Base-by-base conservation (phyloP, 352 stramenopile genomes). In the Nothophytophthora sp. region DNA sequence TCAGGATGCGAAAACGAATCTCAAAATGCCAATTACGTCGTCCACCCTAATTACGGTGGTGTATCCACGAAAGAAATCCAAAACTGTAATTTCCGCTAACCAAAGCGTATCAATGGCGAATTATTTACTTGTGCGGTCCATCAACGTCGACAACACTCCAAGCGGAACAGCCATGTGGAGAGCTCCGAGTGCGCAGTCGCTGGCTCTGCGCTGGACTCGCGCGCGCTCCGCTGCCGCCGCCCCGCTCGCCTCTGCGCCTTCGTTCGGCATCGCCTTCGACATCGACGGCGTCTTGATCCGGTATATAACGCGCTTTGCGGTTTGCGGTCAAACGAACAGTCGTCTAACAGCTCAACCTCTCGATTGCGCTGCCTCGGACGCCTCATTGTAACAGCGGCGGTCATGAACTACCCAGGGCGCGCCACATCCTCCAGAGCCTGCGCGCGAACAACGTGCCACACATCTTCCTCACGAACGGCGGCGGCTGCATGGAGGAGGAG, bases 251-350 rank as follows among this genome's bases (percentile, higher is more conserved):
- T 41, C 27, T 24, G 4, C n/a, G 1, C 38, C 27, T 24, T 74
- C 75, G 20, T 92, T 94, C 32, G 86, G 84, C 30, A 86, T 96
- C 34, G 89, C 87, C 5, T 97, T 97, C 55, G 90, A 97, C 56
- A 97, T 97, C 33, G 90, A 97, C 35, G 90, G 90, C 47, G 90
- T 97, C 11, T 70, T 97, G 32, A 88, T 97, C 40, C 79, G 90
- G 84, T 91, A 28, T 16, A 39, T 19, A 28, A 33, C n/a, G n/a
- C n/a, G n/a, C n/a, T n/a, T n/a, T n/a, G n/a, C n/a, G n/a, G n/a
- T n/a, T n/a, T n/a, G n/a, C n/a, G n/a, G n/a, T n/a, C n/a, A n/a
- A n/a, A n/a, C n/a, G n/a, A n/a, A n/a, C n/a, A n/a, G n/a, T n/a
- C n/a, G n/a, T n/a, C n/a, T n/a, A n/a, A n/a, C n/a, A 16, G 1